Percentiles rank a stretch among this genome's conserved stretches.
Conservation (phyloP, 805 yeast genomes). For the Candida maesae region DNA sequence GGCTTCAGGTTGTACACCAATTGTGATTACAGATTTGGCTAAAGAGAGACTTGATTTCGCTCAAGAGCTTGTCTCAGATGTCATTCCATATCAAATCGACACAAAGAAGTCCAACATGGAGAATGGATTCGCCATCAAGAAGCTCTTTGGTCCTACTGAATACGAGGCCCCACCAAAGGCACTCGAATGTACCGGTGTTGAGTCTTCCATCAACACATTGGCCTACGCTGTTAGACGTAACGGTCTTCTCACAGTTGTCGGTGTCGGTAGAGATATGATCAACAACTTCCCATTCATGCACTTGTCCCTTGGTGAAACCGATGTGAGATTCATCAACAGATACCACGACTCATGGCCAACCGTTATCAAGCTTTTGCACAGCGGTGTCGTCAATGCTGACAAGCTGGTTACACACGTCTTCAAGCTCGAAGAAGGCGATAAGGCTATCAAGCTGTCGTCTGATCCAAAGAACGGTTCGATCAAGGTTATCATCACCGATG, state of each 20-base stretch:
- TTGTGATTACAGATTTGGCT: constrained; percentile 47
- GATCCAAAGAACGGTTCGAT: constrained; percentile 43
- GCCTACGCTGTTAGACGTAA: constrained; percentile 44
- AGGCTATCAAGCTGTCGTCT: constrained; percentile 34
- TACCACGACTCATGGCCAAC: constrained; percentile 57
- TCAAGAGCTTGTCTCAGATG: constrained; percentile 41
- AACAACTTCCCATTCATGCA: constrained; percentile 54
- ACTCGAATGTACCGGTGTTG: constrained; percentile 55
- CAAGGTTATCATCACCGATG: constrained; percentile 44
- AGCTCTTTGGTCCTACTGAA: constrained; percentile 34
- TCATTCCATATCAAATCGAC: constrained; percentile 41
- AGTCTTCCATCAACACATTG: constrained; percentile 42
- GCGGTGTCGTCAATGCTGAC: constrained; percentile 41
- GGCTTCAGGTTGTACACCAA: constrained; percentile 51
- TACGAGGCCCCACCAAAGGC: constrained; percentile 39
- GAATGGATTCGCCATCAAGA: constrained; percentile 37
- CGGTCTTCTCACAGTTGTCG: constrained; percentile 45
- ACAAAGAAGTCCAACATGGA: constrained; percentile 30
- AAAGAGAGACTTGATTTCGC: constrained; percentile 44
- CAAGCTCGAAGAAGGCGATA: constrained; percentile 41
- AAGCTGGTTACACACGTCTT: constrained; percentile 48
- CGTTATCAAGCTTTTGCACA: constrained; percentile 45
- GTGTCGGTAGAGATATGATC: constrained; percentile 45
- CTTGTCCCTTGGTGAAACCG: constrained; percentile 48
- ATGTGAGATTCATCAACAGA: constrained; percentile 48